Conservation (phyloP, 2,329 filamentous ascomycete genomes). For the Furcasterigmium furcatum region DNA sequence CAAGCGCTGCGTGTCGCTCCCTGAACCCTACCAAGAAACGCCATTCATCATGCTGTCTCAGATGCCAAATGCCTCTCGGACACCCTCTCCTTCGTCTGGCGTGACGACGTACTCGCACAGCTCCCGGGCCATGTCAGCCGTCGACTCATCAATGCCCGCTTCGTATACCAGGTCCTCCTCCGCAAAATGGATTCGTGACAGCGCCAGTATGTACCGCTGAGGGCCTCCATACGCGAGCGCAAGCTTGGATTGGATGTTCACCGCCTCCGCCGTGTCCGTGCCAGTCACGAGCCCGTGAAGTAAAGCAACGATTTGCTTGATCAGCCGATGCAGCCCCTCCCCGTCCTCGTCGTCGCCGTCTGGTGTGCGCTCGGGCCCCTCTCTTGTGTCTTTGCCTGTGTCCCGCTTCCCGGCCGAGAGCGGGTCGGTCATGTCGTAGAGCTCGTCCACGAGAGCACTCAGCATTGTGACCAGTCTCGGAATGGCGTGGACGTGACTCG, state of each 20-base stretch:
- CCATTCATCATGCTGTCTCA: conserved; percentile 11
- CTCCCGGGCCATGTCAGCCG: conserved; percentile 76
- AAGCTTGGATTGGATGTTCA: conserved; percentile 70
- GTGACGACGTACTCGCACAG: conserved; percentile 79
- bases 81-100: conserved; percentile 59
- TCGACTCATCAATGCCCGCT: conserved; percentile 70
- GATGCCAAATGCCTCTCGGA: conserved; percentile 36
- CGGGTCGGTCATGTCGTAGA: conserved; percentile 51
- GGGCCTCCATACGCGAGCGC: conserved; percentile 65
- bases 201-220: conserved; percentile 77
- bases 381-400: background rate
- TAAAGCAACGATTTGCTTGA: conserved; percentile 44
- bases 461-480: conserved; percentile 70
- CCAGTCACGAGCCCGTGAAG: conserved; percentile 51
- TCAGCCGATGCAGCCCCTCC: conserved; percentile 35
- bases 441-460: conserved; percentile 63
- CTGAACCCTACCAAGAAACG: background rate
- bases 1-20: too few relatives aligned
- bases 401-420: background rate
- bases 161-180: conserved; percentile 77
- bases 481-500: conserved; percentile 64
- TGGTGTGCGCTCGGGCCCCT: background rate
- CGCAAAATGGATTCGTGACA: conserved; percentile 82
- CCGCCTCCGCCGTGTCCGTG: conserved; percentile 36
- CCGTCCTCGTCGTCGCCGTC: conserved; percentile 5